Conservation (phyloP, 2,329 filamentous ascomycete genomes). For the Xylaria sp. region DNA sequence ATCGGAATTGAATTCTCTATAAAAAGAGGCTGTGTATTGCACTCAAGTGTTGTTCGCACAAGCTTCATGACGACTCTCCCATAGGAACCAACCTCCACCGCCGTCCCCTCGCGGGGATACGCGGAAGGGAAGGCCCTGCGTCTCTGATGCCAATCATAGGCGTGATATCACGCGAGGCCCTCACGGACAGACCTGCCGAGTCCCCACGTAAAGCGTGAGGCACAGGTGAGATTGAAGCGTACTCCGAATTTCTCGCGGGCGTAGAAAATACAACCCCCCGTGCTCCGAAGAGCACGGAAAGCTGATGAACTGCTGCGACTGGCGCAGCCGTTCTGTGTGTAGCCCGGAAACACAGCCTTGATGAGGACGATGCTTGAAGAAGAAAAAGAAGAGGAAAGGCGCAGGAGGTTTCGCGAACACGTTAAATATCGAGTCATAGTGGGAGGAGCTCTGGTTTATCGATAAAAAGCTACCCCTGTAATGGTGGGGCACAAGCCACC, state of each 20-base stretch:
- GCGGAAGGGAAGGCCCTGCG: conserved; percentile 66
- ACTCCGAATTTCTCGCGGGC: conserved; percentile 99
- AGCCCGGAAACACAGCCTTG: conserved; percentile 97
- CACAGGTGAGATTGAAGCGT: conserved; percentile 76
- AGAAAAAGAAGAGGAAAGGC: conserved; percentile 50
- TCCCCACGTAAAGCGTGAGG: conserved; percentile 55
- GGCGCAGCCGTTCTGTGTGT: conserved; percentile 71
- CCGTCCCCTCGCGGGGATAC: conserved; percentile 52
- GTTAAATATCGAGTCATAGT: conserved; percentile 43
- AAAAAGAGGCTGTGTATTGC: conserved; percentile 85
- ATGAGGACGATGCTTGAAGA: conserved; percentile 80
- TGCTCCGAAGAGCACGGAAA: conserved; percentile 38
- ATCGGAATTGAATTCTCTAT: conserved; percentile 85
- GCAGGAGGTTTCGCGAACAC: conserved; percentile 24
- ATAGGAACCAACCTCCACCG: conserved; percentile 68
- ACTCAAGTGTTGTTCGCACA: conserved; percentile 86
- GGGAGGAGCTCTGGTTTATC: conserved; percentile 39
- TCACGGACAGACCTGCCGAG: conserved; percentile 77
- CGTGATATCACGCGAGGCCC: conserved; percentile 85
- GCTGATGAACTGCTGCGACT: conserved; percentile 52
- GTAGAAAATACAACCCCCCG: conserved; percentile 41
- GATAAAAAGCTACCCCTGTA: conserved; percentile 37
- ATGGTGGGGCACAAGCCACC: conserved; percentile 21
- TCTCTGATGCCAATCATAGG: conserved; percentile 93
- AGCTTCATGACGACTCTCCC: conserved; percentile 96